phyloP scores from a whole-genome alignment of 768 basidiomycete genomes.

The Suillus placidus region DNA sequence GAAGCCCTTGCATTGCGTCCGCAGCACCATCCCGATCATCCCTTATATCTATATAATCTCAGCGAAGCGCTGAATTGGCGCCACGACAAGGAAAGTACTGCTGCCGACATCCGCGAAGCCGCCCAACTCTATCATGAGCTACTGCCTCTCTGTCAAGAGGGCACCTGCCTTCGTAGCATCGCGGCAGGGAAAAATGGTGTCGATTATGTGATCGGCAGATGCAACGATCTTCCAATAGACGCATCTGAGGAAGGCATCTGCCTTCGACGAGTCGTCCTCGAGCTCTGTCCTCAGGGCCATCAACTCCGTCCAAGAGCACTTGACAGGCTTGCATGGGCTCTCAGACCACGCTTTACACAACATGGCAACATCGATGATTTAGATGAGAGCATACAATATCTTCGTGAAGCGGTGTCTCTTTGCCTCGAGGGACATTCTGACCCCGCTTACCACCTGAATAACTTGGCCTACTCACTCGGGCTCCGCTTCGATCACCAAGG shows the following conservation, averaged over 20 bases:
- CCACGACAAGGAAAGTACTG: neutral
- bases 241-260: neutral
- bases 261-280: neutral
- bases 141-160: neutral
- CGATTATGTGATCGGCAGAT: neutral
- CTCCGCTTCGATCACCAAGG: neutral
- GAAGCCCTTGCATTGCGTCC: neutral
- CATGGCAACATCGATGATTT: neutral
- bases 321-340: too few species aligned
- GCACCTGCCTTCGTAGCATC: neutral
- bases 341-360: too few species aligned
- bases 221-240: neutral
- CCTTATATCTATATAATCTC: neutral
- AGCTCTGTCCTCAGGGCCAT: neutral
- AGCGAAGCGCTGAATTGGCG: neutral
- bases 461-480: rapidly evolving
- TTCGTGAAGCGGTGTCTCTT: neutral
- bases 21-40: neutral
- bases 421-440: neutral
- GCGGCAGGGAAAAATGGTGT: neutral
- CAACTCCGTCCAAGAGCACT: neutral
- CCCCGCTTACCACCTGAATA: rapidly evolving
- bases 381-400: neutral
- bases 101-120: neutral
- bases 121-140: neutral